Evolutionary conservation across 225 moss, liverwort and hornwort genomes (phyloP), one percentile per base, ranked within the genome.

Genomic region (Sphagnum contortum): DNA sequence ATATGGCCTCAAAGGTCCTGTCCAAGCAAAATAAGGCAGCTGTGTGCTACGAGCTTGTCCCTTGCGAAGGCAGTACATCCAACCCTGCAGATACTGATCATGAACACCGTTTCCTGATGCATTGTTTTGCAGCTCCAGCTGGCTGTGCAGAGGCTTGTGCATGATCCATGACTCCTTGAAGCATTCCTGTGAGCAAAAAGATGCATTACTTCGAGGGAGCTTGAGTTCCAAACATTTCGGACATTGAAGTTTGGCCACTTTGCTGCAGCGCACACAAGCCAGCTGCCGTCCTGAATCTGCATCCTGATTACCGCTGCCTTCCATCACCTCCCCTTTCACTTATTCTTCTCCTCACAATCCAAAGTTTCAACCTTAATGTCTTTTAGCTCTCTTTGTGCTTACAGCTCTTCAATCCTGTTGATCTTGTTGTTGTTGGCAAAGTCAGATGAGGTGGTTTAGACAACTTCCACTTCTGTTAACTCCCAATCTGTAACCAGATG

Each of bases 131-230:
- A 63, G 75, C 55, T 46, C 75, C 68, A 62, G 48, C 47, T 29
- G 52, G 62, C 49, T 72, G 65, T 98, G 96, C 13, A 82, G 81
- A 49, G 76, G 66, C 77, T 98, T 98, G 49, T 98, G 96, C 49
- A 77, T 71, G 70, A 77, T 81, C 96, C 96, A 98, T 49, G 81
- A 83, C 67, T 75, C 87, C 74, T 88, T 93, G 59, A 98, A 98
- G 76, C 96, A 98, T 73, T 91, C 96, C 81, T 93, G 96, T 63
- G 96, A 92, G 82, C 98, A 98, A 65, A 98, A 98, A 5, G 98
- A 85, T 44, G 93, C 98, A 70, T 86, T 88, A n/a, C 72, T 76
- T 60, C 91, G 93, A 49, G 93, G 93, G 63, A 98, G 74, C 69
- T 91, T 98, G 62, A 93, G 77, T 70, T 98, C 89, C 61, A 98